Evolutionary conservation across 1,284 basidiomycete genomes (phyloP).

Genomic region (Irpex sp.): DNA sequence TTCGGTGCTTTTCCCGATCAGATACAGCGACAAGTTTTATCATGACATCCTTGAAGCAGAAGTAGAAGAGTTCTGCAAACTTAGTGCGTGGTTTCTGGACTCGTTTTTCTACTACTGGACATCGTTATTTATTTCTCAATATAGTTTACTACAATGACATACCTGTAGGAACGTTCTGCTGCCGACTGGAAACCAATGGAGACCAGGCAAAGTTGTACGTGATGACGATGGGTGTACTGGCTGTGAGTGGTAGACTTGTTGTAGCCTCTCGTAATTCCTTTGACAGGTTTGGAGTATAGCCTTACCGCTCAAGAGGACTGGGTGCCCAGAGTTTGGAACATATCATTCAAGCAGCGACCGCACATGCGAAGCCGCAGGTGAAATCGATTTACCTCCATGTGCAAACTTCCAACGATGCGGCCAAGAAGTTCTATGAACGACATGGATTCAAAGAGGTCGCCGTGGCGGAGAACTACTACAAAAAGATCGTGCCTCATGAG

Average conservation of each 20-base stretch:
- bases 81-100: slow-evolving; percentile 41
- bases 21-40: slow-evolving; percentile 82
- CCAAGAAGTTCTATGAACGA: slow-evolving; percentile 74
- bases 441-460: slow-evolving; percentile 70
- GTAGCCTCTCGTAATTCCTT: neutral
- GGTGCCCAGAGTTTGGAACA: slow-evolving; percentile 67
- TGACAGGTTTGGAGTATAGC: slow-evolving; percentile 38
- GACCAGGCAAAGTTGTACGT: slow-evolving; percentile 61
- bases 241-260: slow-evolving; percentile 45
- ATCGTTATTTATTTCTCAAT: neutral
- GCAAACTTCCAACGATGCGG: slow-evolving; percentile 67
- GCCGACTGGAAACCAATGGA: slow-evolving; percentile 67
- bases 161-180: slow-evolving; percentile 79
- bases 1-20: slow-evolving; percentile 76
- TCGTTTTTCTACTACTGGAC: neutral
- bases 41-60: slow-evolving; percentile 66
- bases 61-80: slow-evolving; percentile 76
- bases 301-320: slow-evolving; percentile 70
- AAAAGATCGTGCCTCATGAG: slow-evolving; percentile 72
- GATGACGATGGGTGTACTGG: slow-evolving; percentile 83
- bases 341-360: slow-evolving; percentile 57
- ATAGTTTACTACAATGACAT: slow-evolving; percentile 84
- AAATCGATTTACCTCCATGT: slow-evolving; percentile 74
- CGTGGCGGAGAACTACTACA: slow-evolving; percentile 73
- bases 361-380: slow-evolving; percentile 57